These are phyloP conservation scores for Lactarius sanguifluus DNA, from an alignment of 768 basidiomycete species.

Conservation along the genomic window DNA sequence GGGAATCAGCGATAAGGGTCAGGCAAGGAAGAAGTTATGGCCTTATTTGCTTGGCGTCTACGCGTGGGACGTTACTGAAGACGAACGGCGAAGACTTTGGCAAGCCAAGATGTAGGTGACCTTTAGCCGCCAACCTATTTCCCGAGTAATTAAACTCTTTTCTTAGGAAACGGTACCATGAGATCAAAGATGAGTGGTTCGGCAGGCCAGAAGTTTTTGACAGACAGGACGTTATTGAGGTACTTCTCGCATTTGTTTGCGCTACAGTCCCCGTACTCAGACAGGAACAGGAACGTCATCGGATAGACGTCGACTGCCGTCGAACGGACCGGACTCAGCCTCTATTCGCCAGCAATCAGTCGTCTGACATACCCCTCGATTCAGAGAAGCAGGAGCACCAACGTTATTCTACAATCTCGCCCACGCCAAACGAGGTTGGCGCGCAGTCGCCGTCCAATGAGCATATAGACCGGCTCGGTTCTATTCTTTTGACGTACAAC, in stretches of 20 bases:
- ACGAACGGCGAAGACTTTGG: conserved; percentile 62
- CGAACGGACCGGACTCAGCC: conserved; percentile 94
- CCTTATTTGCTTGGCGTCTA: conserved; percentile 85
- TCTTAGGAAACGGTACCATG: conserved; percentile 63
- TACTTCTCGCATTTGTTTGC: conserved; percentile 40
- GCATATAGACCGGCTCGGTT: conserved; percentile 85
- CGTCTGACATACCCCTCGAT: conserved; percentile 47
- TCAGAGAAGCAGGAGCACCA: conserved; percentile 57
- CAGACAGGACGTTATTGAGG: conserved; percentile 78
- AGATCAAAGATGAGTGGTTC: conserved; percentile 79
- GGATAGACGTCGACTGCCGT: conserved; percentile 95
- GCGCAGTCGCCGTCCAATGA: conserved; percentile 88
- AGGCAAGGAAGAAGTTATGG: conserved; percentile 77
- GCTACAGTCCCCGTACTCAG: conserved; percentile 5
- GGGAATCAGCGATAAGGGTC: conserved; percentile 56
- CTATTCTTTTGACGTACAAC: conserved; percentile 87
- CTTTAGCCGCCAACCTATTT: neutral
- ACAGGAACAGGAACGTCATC: conserved; percentile 71
- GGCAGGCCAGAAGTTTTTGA: conserved; percentile 80
- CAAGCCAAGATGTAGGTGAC: conserved; percentile 56
- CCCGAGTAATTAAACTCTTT: conserved; percentile 14
- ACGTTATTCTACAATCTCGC: conserved; percentile 72
- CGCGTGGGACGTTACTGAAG: conserved; percentile 70
- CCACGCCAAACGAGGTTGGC: conserved; percentile 68
- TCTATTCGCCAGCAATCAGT: conserved; percentile 59